A percentile compares a stretch with the other conserved stretches of the same genome.
Evolutionary conservation across 106 monocot species (phyloP).

Genomic region (Platanthera zijinensis): DNA sequence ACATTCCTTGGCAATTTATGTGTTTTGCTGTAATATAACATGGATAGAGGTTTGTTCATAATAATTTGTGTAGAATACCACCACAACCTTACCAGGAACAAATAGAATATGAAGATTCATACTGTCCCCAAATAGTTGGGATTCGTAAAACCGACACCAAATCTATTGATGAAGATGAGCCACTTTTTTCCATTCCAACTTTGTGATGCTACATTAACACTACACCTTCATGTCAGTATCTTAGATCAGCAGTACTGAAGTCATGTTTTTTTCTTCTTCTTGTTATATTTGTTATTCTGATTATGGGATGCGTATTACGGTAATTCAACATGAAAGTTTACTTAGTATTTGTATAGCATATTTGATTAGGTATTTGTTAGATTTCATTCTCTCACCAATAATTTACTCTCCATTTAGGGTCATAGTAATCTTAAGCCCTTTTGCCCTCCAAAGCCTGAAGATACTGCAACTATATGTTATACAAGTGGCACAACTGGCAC

Average conservation of each 20-base stretch:
- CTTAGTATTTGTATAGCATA: neutral
- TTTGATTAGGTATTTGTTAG: neutral
- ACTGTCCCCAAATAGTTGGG: neutral
- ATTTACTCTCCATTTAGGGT: constrained; percentile 35
- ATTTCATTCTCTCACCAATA: neutral
- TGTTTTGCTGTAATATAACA: too few relatives aligned
- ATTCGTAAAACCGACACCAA: neutral
- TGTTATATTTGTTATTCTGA: neutral
- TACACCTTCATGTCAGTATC: neutral
- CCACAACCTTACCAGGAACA: too few relatives aligned
- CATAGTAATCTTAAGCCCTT: constrained; percentile 55
- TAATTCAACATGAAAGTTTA: neutral
- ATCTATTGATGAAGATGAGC: neutral
- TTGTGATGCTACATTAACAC: neutral
- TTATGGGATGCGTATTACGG: neutral
- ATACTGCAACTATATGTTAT: constrained; percentile 94
- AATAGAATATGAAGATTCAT: too few relatives aligned
- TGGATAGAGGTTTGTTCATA: too few relatives aligned
- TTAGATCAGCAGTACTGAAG: neutral
- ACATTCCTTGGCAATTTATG: too few relatives aligned
- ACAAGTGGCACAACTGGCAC: constrained; percentile 99
- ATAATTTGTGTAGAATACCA: too few relatives aligned
- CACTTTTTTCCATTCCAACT: neutral
- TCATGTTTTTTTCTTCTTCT: neutral
- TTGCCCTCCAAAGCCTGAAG: constrained; percentile 79